Conservation (phyloP, 768 basidiomycete genomes). For the Tricholoma hemisulphureum region DNA sequence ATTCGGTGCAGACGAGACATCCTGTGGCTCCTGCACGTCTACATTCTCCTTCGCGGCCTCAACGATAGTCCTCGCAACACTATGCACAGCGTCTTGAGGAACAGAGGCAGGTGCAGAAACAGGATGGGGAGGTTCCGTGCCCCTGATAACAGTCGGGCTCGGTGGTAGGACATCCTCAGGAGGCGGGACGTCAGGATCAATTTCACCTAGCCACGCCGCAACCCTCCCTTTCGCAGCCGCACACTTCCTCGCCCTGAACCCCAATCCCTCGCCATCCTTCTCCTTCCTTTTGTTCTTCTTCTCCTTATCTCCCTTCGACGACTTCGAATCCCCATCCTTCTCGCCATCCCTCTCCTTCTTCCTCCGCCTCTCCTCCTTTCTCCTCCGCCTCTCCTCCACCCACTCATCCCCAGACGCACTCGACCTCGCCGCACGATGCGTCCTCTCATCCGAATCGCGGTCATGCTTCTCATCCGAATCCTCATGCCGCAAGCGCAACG, state of each 20-base stretch:
- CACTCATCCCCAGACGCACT: constrained; percentile 26
- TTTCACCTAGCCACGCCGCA: constrained; percentile 73
- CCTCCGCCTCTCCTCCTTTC: constrained; percentile 25
- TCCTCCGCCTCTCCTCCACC: constrained; percentile 22
- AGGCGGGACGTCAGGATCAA: constrained; percentile 57
- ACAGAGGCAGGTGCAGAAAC: not conserved
- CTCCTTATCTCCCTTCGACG: constrained; percentile 16
- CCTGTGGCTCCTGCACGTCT: constrained; percentile 6
- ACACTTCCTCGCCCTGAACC: constrained; percentile 14
- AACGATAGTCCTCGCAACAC: not conserved
- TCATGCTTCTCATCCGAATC: constrained; percentile 23
- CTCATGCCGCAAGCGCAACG: constrained; percentile 14
- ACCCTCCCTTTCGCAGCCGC: constrained; percentile 64
- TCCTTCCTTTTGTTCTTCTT: constrained; percentile 24
- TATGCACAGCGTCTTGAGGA: not conserved
- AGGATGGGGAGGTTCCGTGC: not conserved
- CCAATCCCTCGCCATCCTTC: constrained; percentile 23
- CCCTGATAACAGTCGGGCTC: constrained; percentile 24
- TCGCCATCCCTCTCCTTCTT: constrained; percentile 24
- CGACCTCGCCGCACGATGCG: constrained; percentile 35
- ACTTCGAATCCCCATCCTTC: constrained; percentile 1
- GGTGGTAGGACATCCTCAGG: constrained; percentile 47
- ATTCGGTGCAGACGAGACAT: constrained; percentile 48
- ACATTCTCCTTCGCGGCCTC: not conserved
- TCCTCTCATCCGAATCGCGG: constrained; percentile 36